Evolutionary conservation across 2,329 filamentous ascomycete species (phyloP).

Genomic region (Aspergillus neoniger): DNA sequence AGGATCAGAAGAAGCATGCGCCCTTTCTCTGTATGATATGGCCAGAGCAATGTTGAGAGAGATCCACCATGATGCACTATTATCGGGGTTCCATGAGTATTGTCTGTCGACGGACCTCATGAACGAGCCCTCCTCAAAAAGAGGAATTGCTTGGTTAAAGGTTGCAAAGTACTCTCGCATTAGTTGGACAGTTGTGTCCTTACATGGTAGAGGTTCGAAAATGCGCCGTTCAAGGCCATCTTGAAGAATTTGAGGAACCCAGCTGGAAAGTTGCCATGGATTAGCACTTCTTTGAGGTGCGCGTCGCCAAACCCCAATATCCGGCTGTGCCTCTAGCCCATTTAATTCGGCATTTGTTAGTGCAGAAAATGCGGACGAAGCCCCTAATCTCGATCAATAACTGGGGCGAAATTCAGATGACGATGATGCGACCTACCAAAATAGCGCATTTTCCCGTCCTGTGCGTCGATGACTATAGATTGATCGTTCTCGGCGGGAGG

Average conservation of each 20-base stretch:
- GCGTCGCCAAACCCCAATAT: slow-evolving; percentile 6
- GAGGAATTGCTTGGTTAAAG: slow-evolving; percentile 19
- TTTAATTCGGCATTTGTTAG: background rate
- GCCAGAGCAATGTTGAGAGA: slow-evolving; percentile 25
- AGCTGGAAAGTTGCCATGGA: slow-evolving; percentile 17
- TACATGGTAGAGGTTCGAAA: slow-evolving; percentile 16
- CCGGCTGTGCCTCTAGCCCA: slow-evolving; percentile 3
- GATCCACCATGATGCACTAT: slow-evolving; percentile 23
- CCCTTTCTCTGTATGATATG: slow-evolving; percentile 21
- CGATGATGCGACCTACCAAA: slow-evolving; percentile 14
- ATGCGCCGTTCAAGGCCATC: slow-evolving; percentile 14
- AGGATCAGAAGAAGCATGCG: slow-evolving; percentile 4
- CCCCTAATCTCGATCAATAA: slow-evolving; percentile 8
- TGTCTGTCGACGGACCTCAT: slow-evolving; percentile 16
- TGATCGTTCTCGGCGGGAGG: slow-evolving; percentile 3
- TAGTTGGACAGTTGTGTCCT: slow-evolving; percentile 11
- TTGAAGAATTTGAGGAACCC: slow-evolving; percentile 20
- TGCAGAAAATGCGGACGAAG: slow-evolving; percentile 21
- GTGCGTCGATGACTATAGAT: slow-evolving; percentile 18
- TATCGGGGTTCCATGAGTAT: slow-evolving; percentile 24
- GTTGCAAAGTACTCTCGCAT: slow-evolving; percentile 14
- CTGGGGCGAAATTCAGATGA: background rate
- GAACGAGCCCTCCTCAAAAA: slow-evolving; percentile 16
- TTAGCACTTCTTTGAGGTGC: slow-evolving; percentile 5
- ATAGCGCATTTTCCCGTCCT: slow-evolving; percentile 22